These are phyloP conservation scores for Talaromyces thailandensis DNA, from an alignment of 495 filamentous ascomycete species.

Conservation along the genomic window DNA sequence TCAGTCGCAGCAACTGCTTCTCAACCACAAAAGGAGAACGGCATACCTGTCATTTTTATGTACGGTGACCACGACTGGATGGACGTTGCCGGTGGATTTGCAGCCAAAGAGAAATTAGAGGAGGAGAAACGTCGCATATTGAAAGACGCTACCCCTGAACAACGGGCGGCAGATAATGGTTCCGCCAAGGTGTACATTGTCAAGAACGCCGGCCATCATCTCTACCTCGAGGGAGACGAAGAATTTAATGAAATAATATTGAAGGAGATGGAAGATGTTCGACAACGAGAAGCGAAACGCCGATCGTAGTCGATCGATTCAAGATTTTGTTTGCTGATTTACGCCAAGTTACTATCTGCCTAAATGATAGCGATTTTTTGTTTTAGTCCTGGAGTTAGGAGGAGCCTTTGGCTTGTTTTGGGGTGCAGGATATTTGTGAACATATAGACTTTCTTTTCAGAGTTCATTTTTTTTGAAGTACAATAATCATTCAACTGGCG, in stretches of 20 bases:
- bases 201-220: constrained; percentile 76
- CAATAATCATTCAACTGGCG: not conserved
- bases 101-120: constrained; percentile 70
- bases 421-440: not conserved
- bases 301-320: not conserved
- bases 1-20: constrained; percentile 9
- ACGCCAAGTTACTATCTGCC: not conserved
- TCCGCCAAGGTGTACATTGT: constrained; percentile 80
- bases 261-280: constrained; percentile 72
- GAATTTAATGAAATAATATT: constrained; percentile 76
- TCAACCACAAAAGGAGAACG: constrained; percentile 49
- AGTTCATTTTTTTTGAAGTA: not conserved
- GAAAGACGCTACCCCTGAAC: constrained; percentile 51
- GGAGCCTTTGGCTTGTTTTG: not conserved
- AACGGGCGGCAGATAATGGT: constrained; percentile 64
- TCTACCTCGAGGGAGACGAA: constrained; percentile 85
- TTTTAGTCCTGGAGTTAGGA: not conserved
- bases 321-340: not conserved
- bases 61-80: constrained; percentile 99
- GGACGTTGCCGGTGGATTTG: constrained; percentile 81
- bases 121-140: constrained; percentile 53
- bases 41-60: constrained; percentile 81
- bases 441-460: not conserved
- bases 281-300: constrained; percentile 23
- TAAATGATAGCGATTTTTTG: not conserved